phyloP scores from a whole-genome alignment of 192 early-diverging fungal species.

The Coemansia sp. region DNA sequence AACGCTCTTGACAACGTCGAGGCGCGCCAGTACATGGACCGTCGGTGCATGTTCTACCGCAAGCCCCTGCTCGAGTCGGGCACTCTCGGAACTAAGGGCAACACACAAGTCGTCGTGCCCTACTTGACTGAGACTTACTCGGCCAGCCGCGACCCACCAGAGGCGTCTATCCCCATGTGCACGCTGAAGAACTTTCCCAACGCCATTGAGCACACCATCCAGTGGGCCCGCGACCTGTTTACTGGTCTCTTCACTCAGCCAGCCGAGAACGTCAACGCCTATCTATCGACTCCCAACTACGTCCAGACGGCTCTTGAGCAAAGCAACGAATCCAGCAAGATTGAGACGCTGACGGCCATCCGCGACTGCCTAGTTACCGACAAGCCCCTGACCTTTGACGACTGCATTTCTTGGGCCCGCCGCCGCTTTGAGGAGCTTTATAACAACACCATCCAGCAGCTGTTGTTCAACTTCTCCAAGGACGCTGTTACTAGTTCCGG shows the following conservation, averaged over 20 bases:
- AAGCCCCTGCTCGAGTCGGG: constrained; percentile 97
- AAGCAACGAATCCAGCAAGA: constrained; percentile 64
- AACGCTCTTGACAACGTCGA: constrained; percentile 99
- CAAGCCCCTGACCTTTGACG: constrained; percentile 84
- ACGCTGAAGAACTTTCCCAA: constrained; percentile 91
- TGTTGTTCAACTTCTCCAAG: constrained; percentile 96
- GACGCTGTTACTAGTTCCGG: constrained; percentile 90
- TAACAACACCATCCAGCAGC: constrained; percentile 90
- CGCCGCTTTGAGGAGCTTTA: constrained; percentile 91
- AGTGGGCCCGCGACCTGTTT: constrained; percentile 98
- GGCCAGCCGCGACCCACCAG: constrained; percentile 96
- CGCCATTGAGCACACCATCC: constrained; percentile 84
- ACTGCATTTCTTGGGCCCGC: constrained; percentile 93
- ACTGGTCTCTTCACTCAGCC: constrained; percentile 91
- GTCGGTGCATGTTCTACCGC: constrained; percentile 94
- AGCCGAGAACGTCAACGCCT: constrained; percentile 93
- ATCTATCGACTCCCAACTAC: constrained; percentile 84
- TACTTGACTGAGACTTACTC: constrained; percentile 97
- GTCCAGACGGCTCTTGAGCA: constrained; percentile 77
- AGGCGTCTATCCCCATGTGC: constrained; percentile 92
- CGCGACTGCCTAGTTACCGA: constrained; percentile 73
- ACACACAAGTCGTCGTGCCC: constrained; percentile 97
- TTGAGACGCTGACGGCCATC: constrained; percentile 79
- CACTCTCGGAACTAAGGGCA: constrained; percentile 98
- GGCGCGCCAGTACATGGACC: constrained; percentile 95